Conservation (phyloP, 768 basidiomycete genomes). For the Amanita rubescens region DNA sequence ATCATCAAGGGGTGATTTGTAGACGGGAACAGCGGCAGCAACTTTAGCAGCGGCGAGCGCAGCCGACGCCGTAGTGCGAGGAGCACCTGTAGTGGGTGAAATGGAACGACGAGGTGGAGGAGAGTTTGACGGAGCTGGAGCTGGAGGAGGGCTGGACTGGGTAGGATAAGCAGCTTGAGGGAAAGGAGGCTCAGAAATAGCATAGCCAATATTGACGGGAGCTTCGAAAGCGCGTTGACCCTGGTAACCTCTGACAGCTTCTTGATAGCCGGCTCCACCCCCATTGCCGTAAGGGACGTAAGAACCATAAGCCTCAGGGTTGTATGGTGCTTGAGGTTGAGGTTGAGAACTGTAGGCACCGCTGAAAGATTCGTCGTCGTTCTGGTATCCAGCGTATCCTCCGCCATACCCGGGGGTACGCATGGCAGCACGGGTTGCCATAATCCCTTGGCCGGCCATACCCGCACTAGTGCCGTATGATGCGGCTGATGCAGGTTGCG, state of each 20-base stretch:
- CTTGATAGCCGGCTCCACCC: constrained; percentile 21
- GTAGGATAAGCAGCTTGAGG: not conserved
- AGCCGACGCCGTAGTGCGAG: not conserved
- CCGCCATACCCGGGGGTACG: constrained; percentile 27
- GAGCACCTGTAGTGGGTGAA: not conserved
- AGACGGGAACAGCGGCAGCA: not conserved
- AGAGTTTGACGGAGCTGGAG: not conserved
- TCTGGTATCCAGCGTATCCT: constrained; percentile 6
- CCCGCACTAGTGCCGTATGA: constrained; percentile 25
- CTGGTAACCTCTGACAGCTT: constrained; percentile 25
- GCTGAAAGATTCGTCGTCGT: constrained; percentile 21
- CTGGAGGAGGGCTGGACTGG: not conserved
- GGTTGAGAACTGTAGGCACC: constrained; percentile 37
- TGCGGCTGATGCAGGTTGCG: constrained; percentile 15
- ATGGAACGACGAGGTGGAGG: not conserved
- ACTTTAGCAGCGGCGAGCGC: not conserved
- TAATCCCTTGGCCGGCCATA: constrained; percentile 31
- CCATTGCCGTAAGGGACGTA: constrained; percentile 31
- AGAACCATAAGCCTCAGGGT: constrained; percentile 37
- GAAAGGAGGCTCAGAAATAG: not conserved
- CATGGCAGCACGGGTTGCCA: constrained; percentile 23
- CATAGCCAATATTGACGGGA: constrained; percentile 1
- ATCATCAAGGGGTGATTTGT: not conserved
- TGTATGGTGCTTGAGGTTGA: constrained; percentile 29
- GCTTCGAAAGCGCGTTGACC: constrained; percentile 23